Evolutionary conservation across 768 basidiomycete genomes (phyloP), one percentile per base, ranked within the genome.

Genomic region (Vararia minispora): DNA sequence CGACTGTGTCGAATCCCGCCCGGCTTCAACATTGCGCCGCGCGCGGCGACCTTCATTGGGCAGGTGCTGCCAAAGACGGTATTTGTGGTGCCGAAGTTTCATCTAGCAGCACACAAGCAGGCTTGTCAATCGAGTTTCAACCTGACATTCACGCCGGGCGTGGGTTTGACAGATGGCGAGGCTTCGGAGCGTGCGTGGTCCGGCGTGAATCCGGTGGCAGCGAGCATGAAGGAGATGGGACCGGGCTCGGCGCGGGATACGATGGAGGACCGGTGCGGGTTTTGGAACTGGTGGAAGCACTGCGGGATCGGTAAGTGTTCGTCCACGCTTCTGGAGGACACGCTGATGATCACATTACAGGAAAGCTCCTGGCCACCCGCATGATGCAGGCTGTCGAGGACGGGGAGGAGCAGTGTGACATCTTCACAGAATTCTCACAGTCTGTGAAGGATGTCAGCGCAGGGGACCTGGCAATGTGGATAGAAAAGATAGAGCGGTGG

Each of bases 211-310:
- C 45, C 44, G 0, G 21, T 53, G 0, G 51, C 60, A 7, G 17
- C 39, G 6, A 58, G 59, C 27, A 61, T 59, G 1, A 42, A 47
- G 21, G 61, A 61, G 46, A 65, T 66, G 63, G 61, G 59, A 2
- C 51, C 47, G 2, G 57, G 55, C 12, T 46, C 48, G 8, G 39
- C 43, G 3, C 41, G 38, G 1, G 53, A 59, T 32, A 51, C 53
- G 1, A 37, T 59, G 3, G 47, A 59, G 26, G 47, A 56, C 28
- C 47, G 51, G 13, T 49, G 49, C 31, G 43, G 44, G 2, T 37
- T 47, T 33, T 44, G 43, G 30, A 60, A 60, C 39, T 60, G 58
- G 58, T 41, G 42, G 39, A 62, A 60, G 30, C 37, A 54, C 4
- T 44, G 43, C 4, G 33, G 28, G 3, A 24, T 62, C 18, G 51